phyloP scores from a whole-genome alignment of 768 basidiomycete genomes.

The Pleurotus citrinopileatus region DNA sequence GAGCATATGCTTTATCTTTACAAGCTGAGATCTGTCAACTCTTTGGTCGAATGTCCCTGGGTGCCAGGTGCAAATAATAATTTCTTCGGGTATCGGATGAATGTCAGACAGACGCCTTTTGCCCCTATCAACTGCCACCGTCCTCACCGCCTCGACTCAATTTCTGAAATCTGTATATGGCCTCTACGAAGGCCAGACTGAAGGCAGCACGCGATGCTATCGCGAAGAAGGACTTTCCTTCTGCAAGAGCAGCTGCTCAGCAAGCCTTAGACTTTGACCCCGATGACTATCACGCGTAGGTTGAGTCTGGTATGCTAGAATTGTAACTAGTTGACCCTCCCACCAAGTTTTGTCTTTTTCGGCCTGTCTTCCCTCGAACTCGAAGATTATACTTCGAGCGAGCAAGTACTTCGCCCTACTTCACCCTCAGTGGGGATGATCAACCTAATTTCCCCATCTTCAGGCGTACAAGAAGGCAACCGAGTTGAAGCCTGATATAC shows the following conservation, averaged over 20 bases:
- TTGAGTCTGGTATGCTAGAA: too few species aligned
- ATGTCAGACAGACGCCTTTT: too few species aligned
- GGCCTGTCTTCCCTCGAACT: constrained; percentile 80
- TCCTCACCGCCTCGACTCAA: too few species aligned
- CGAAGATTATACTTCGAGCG: constrained; percentile 67
- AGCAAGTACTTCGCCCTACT: constrained; percentile 57
- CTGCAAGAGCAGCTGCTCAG: constrained; percentile 63
- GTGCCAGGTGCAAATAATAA: too few species aligned
- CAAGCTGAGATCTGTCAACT: too few species aligned
- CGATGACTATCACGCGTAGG: constrained; percentile 86
- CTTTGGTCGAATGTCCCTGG: too few species aligned
- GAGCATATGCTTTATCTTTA: too few species aligned
- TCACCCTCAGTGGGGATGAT: background rate
- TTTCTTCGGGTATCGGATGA: too few species aligned
- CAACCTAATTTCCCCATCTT: background rate
- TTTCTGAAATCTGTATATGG: too few species aligned
- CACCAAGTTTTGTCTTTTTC: constrained; percentile 80
- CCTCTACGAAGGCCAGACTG: constrained; percentile 68
- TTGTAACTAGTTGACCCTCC: too few species aligned
- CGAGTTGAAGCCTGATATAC: constrained; percentile 59
- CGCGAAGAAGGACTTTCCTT: constrained; percentile 68
- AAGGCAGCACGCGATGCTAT: constrained; percentile 78
- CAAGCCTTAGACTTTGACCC: constrained; percentile 74
- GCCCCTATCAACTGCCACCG: background rate
- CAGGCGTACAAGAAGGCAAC: constrained; percentile 83